These are phyloP conservation scores for Colletotrichum australisinense DNA, from an alignment of 2,329 filamentous ascomycete genomes.

Conservation along the genomic window DNA sequence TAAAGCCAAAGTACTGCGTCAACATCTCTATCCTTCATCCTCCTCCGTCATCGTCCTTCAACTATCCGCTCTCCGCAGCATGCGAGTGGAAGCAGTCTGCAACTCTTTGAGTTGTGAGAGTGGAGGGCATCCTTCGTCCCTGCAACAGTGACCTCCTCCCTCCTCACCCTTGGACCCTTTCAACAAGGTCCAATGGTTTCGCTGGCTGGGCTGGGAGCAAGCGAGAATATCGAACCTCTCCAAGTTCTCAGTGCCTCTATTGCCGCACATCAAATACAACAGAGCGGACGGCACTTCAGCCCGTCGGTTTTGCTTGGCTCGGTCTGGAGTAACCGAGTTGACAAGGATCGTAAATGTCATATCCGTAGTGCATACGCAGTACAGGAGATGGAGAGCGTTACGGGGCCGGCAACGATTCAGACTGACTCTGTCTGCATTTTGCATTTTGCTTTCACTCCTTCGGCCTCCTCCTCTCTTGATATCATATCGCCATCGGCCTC, in stretches of 20 bases:
- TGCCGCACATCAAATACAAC: conserved; percentile 5
- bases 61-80: not conserved
- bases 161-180: not conserved
- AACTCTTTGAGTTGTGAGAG: not conserved
- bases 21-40: not conserved
- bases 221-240: not conserved
- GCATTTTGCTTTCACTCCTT: not conserved
- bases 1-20: not conserved
- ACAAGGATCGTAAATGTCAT: conserved; percentile 7
- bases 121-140: not conserved
- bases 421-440: not conserved
- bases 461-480: not conserved
- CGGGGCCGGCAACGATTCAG: not conserved
- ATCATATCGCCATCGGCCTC: not conserved
- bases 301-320: conserved; percentile 1
- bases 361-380: not conserved
- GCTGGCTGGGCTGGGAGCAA: not conserved
- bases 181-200: not conserved
- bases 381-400: not conserved
- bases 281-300: not conserved
- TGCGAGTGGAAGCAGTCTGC: not conserved
- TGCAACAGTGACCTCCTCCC: not conserved
- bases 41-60: not conserved
- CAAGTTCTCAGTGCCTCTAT: not conserved
- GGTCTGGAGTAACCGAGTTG: conserved; percentile 25